phyloP scores from a whole-genome alignment of 495 filamentous ascomycete genomes.

The Schizothecium vesticola region DNA sequence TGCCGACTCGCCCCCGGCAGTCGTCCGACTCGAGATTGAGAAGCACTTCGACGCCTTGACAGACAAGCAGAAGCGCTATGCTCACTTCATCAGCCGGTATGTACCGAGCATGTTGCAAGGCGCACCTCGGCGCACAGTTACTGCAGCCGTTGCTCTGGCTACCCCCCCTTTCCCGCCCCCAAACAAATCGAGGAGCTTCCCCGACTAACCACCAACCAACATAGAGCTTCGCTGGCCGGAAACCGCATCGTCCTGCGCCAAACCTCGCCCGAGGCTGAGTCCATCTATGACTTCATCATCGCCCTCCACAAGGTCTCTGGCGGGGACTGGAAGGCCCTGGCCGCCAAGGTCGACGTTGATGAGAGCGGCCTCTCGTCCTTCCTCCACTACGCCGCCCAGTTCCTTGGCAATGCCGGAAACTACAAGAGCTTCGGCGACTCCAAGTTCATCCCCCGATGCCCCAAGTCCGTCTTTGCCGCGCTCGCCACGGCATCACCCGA shows the following conservation, averaged over 20 bases:
- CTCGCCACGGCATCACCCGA: conserved; percentile 60
- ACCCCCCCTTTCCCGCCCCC: background rate
- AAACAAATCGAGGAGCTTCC: background rate
- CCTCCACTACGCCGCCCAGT: conserved; percentile 81
- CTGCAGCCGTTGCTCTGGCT: background rate
- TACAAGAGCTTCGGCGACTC: conserved; percentile 95
- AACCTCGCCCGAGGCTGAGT: conserved; percentile 82
- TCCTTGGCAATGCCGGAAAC: conserved; percentile 88
- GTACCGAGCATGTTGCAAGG: background rate
- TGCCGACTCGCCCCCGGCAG: conserved; percentile 81
- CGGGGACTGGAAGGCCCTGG: conserved; percentile 75
- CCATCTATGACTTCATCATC: conserved; percentile 88
- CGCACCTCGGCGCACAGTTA: background rate
- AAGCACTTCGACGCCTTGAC: conserved; percentile 81
- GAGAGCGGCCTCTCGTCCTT: conserved; percentile 67
- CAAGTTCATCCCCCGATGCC: conserved; percentile 84
- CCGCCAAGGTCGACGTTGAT: conserved; percentile 62
- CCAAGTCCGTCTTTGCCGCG: conserved; percentile 59
- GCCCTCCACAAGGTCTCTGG: conserved; percentile 63
- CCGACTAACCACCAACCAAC: conserved; percentile 3
- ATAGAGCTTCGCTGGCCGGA: conserved; percentile 76
- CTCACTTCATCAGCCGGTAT: conserved; percentile 85
- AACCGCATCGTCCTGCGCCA: conserved; percentile 83
- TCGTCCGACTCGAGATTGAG: conserved; percentile 81
- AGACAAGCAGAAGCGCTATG: conserved; percentile 77